These are phyloP conservation scores for Talaromyces sp. DNA, from an alignment of 2,329 filamentous ascomycete genomes.

Conservation along the genomic window DNA sequence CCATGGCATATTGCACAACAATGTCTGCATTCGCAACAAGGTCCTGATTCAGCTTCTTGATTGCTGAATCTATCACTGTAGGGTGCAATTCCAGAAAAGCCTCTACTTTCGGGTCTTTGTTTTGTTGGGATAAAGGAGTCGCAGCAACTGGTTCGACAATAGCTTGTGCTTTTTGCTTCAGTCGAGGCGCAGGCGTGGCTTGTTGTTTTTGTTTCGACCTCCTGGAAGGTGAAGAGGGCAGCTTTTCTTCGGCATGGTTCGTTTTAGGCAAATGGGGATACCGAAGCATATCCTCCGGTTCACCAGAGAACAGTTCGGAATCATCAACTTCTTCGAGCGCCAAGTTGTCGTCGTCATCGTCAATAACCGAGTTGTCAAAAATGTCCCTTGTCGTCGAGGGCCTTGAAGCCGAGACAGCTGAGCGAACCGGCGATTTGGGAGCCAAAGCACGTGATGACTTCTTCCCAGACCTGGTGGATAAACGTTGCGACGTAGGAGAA, in stretches of 20 bases:
- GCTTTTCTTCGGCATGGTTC: not conserved
- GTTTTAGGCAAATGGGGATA: not conserved
- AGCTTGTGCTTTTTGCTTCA: not conserved
- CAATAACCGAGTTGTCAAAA: slow-evolving; percentile 16
- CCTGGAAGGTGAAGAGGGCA: not conserved
- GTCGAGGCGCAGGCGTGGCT: not conserved
- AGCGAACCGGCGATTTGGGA: slow-evolving; percentile 3
- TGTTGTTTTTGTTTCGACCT: not conserved
- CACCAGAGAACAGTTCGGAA: slow-evolving; percentile 8
- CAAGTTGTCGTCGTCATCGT: slow-evolving; percentile 27
- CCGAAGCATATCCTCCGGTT: slow-evolving; percentile 14
- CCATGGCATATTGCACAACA: slow-evolving; percentile 32
- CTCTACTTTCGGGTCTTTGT: slow-evolving; percentile 18
- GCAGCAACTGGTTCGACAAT: not conserved
- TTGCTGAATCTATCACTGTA: slow-evolving; percentile 19
- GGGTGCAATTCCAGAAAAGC: slow-evolving; percentile 27
- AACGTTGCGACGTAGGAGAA: not conserved
- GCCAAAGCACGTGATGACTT: not conserved
- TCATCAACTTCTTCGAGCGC: slow-evolving; percentile 12
- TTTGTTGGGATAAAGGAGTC: slow-evolving; percentile 13
- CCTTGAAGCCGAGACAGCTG: not conserved
- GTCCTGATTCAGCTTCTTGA: slow-evolving; percentile 24
- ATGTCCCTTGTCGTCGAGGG: not conserved
- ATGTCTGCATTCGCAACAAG: slow-evolving; percentile 30
- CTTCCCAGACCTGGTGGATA: not conserved